phyloP scores from a whole-genome alignment of 2,329 filamentous ascomycete species.

The Ascosphaera apis region DNA sequence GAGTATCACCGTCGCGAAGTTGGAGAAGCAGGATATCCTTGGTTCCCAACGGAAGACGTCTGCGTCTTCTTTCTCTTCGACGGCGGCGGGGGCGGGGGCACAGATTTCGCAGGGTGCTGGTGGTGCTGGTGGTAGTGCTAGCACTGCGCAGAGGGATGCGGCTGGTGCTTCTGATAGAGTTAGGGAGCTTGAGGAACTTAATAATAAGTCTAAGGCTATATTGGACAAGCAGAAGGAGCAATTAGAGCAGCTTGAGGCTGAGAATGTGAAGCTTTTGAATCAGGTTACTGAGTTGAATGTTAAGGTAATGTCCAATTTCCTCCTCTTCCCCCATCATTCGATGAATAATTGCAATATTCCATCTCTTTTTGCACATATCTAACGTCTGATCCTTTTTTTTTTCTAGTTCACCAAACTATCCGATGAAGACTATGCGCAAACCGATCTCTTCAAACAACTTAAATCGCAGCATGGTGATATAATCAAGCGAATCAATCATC shows the following conservation, averaged over 20 bases:
- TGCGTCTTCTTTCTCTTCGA: constrained; percentile 9
- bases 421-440: constrained; percentile 84
- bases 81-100: constrained; percentile 19
- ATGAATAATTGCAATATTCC: not conserved
- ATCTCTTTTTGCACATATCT: too few relatives aligned
- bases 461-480: constrained; percentile 81
- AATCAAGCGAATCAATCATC: constrained; percentile 71
- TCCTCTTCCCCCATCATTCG: not conserved
- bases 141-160: not conserved
- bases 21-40: constrained; percentile 71
- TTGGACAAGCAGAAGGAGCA: constrained; percentile 74
- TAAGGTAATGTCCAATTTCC: too few relatives aligned
- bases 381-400: not conserved
- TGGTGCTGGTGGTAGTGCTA: constrained; percentile 17
- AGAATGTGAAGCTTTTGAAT: constrained; percentile 51
- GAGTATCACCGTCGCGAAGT: constrained; percentile 70
- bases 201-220: constrained; percentile 54
- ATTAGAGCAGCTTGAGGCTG: constrained; percentile 51
- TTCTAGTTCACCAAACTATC: constrained; percentile 46
- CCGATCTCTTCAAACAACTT: constrained; percentile 79
- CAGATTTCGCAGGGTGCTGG: constrained; percentile 29
- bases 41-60: constrained; percentile 27
- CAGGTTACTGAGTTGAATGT: constrained; percentile 54
- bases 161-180: constrained; percentile 27
- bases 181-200: constrained; percentile 49